These are phyloP conservation scores for Cordyceps cateniannulata DNA, from an alignment of 2,329 filamentous ascomycete species.

Conservation along the genomic window DNA sequence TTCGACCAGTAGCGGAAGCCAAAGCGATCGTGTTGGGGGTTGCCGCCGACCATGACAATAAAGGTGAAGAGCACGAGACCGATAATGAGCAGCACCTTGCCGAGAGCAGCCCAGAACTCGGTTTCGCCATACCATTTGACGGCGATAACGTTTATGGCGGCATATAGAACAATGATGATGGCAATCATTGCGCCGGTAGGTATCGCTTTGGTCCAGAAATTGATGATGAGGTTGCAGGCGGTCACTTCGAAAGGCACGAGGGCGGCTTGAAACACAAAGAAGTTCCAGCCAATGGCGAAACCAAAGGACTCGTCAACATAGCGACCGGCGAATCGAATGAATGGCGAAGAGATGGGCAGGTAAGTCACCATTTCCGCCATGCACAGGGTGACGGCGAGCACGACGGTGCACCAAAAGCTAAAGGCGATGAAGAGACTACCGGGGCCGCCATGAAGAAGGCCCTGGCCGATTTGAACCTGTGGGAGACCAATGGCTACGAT, in stretches of 20 bases:
- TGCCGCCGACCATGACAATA: slow-evolving; percentile 76
- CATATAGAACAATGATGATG: slow-evolving; percentile 41
- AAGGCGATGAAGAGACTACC: slow-evolving; percentile 54
- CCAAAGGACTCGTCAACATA: slow-evolving; percentile 72
- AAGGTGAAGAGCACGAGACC: slow-evolving; percentile 72
- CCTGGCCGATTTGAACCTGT: slow-evolving; percentile 49
- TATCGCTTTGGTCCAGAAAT: slow-evolving; percentile 56
- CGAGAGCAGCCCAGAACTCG: slow-evolving; percentile 68
- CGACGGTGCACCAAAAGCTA: slow-evolving; percentile 54
- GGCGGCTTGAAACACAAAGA: slow-evolving; percentile 63
- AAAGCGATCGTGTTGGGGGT: slow-evolving; percentile 63
- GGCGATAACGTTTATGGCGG: slow-evolving; percentile 61
- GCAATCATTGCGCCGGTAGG: slow-evolving; percentile 56
- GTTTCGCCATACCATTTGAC: slow-evolving; percentile 71
- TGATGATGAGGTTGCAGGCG: slow-evolving; percentile 56
- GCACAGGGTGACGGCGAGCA: slow-evolving; percentile 52
- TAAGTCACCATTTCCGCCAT: slow-evolving; percentile 75
- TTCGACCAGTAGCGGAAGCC: slow-evolving; percentile 63
- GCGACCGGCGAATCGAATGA: slow-evolving; percentile 69
- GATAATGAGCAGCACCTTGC: slow-evolving; percentile 66
- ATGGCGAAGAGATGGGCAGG: slow-evolving; percentile 69
- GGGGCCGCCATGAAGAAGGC: slow-evolving; percentile 53
- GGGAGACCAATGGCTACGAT: slow-evolving; percentile 18
- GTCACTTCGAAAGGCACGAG: slow-evolving; percentile 63
- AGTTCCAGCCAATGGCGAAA: slow-evolving; percentile 68